phyloP scores from a whole-genome alignment of 169 alveolate species.

The Cryptosporidium meleagridis region DNA sequence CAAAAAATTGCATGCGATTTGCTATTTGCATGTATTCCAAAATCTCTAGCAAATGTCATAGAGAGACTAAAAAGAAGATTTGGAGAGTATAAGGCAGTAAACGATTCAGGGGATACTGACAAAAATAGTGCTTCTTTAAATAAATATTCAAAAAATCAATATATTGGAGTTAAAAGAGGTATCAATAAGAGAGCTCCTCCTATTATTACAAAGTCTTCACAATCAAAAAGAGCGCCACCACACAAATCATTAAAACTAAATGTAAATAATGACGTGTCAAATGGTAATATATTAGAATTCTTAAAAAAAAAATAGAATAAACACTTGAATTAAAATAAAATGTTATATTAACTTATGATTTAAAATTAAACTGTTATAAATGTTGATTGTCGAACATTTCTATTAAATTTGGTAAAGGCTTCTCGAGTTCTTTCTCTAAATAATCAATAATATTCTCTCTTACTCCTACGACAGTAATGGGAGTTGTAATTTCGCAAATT shows the following conservation, averaged over 20 bases:
- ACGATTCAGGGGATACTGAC: not conserved
- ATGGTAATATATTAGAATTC: constrained; percentile 4
- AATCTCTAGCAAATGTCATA: constrained; percentile 3
- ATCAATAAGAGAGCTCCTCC: constrained; percentile 8
- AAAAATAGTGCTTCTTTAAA: not conserved
- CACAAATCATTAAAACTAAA: not conserved
- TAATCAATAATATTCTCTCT: constrained; percentile 28
- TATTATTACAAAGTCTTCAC: not conserved
- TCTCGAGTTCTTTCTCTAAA: constrained; percentile 34
- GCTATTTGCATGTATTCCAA: constrained; percentile 36
- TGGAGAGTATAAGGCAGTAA: constrained; percentile 29
- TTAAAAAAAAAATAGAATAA: not conserved
- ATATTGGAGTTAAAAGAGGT: constrained; percentile 3
- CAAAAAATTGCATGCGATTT: constrained; percentile 57
- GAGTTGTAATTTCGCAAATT: constrained; percentile 32
- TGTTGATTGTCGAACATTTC: constrained; percentile 1
- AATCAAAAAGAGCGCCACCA: not conserved
- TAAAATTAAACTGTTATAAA: not conserved
- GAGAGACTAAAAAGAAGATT: constrained; percentile 26
- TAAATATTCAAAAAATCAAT: not conserved
- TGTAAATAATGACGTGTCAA: not conserved
- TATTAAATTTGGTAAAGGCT: constrained; percentile 50
- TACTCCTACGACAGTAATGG: constrained; percentile 54
- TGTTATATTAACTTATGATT: not conserved
- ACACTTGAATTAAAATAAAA: not conserved